Conservation (phyloP, 2,329 filamentous ascomycete species). For the Xylariaceae sp. region DNA sequence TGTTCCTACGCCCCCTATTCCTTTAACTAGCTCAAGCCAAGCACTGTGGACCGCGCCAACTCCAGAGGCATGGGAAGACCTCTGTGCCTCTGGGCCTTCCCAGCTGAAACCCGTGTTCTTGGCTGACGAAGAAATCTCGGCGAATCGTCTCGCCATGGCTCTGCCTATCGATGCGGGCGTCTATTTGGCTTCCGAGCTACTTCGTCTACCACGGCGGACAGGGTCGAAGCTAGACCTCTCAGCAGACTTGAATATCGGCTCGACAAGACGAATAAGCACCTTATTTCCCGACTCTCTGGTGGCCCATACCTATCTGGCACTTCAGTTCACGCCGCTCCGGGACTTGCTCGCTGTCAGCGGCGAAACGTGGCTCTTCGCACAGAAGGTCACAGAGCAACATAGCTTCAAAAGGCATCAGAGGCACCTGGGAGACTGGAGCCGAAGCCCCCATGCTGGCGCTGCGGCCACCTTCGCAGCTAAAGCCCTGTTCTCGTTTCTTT, state of each 20-base stretch:
- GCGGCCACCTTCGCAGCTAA: slow-evolving; percentile 50
- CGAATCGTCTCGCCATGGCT: slow-evolving; percentile 32
- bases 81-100: slow-evolving; percentile 21
- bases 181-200: slow-evolving; percentile 28
- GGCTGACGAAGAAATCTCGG: slow-evolving; percentile 34
- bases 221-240: slow-evolving; percentile 15
- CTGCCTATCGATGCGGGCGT: slow-evolving; percentile 25
- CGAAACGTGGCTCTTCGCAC: slow-evolving; percentile 55
- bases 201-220: slow-evolving; percentile 23
- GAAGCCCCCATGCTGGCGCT: slow-evolving; percentile 35
- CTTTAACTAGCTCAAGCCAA: slow-evolving; percentile 42
- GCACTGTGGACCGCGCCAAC: slow-evolving; percentile 48
- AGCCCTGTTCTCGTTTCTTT: slow-evolving; percentile 45
- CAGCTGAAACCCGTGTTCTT: slow-evolving; percentile 27
- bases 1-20: slow-evolving; percentile 38
- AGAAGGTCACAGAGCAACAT: slow-evolving; percentile 44
- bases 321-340: slow-evolving; percentile 56
- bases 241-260: slow-evolving; percentile 16
- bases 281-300: slow-evolving; percentile 44
- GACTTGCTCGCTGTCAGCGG: slow-evolving; percentile 55
- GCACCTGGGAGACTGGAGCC: slow-evolving; percentile 37
- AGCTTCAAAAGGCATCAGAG: slow-evolving; percentile 45
- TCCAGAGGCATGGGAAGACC: slow-evolving; percentile 42
- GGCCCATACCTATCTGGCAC: slow-evolving; percentile 52
- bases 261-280: slow-evolving; percentile 30